These are phyloP conservation scores for Leptomonas pyrrhocoris DNA, from an alignment of 208 protist genomes.

Conservation along the genomic window DNA sequence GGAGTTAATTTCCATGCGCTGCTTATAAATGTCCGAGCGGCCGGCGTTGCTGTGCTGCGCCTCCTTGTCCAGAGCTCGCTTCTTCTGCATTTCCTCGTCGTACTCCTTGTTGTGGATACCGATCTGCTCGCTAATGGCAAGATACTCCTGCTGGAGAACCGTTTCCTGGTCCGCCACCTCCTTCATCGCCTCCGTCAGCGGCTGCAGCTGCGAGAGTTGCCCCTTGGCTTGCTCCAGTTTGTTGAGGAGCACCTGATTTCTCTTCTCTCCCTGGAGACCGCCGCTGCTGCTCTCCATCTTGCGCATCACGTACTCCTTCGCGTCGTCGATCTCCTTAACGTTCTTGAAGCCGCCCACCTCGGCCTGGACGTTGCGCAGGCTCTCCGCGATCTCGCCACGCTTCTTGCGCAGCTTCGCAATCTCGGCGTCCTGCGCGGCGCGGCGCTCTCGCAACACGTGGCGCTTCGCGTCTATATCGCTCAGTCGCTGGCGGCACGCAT, in stretches of 20 bases:
- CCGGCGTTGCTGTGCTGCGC: slow-evolving; percentile 35
- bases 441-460: slow-evolving; percentile 53
- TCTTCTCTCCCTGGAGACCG: slow-evolving; percentile 60
- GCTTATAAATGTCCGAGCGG: slow-evolving; percentile 56
- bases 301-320: slow-evolving; percentile 63
- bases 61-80: slow-evolving; percentile 60
- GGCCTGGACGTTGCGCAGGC: slow-evolving; percentile 53
- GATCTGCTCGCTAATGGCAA: slow-evolving; percentile 78
- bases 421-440: slow-evolving; percentile 60
- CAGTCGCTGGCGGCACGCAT: slow-evolving; percentile 46
- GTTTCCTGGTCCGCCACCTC: slow-evolving; percentile 67
- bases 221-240: slow-evolving; percentile 77
- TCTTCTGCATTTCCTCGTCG: slow-evolving; percentile 53
- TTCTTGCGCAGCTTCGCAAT: slow-evolving; percentile 64
- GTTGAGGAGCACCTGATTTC: slow-evolving; percentile 49
- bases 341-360: slow-evolving; percentile 71
- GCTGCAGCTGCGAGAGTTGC: slow-evolving; percentile 67
- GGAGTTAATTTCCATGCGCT: slow-evolving; percentile 53
- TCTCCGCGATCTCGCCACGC: slow-evolving; percentile 47
- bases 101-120: slow-evolving; percentile 67
- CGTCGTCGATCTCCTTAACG: slow-evolving; percentile 72
- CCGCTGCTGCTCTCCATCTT: slow-evolving; percentile 86
- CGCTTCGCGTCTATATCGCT: slow-evolving; percentile 60
- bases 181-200: slow-evolving; percentile 65
- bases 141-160: slow-evolving; percentile 72